Evolutionary conservation across 805 yeast genomes (phyloP), one percentile per base, ranked within the genome.

Genomic region (Wickerhamiella siamensis): DNA sequence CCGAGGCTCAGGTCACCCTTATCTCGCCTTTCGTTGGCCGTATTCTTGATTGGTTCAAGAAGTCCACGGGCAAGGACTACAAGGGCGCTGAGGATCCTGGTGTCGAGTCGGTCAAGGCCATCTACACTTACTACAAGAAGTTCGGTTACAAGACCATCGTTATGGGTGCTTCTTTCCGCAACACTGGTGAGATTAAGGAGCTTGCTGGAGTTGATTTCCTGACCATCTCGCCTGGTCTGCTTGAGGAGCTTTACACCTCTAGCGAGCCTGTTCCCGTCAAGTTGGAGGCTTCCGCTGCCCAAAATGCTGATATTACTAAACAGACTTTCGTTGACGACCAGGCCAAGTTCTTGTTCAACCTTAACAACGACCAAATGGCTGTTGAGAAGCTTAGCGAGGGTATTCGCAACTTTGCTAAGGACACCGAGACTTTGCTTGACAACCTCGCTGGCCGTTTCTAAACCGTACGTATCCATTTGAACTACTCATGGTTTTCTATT

Each of bases 91-190:
- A 76, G 51, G 97, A 91, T 67, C 98, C 99, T 53, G 99, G 99
- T 80, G 97, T 91, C 48, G 40, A 70, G 40, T 83, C 95, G 34
- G 98, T 91, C 56, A 79, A 77, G 67, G 63, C 61, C 48, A 91
- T 91, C 66, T 91, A 64, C 83, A 82, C 87, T 81, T 91, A 91
- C 78, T 91, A 91, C 82, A 91, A 91, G 79, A 88, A 88, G 71
- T 83, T 66, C 67, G 88, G 79, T 56, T 91, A 91, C 78, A 74
- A 88, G 58, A 91, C 99, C 64, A 87, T 91, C 62, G 97, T 91
- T 61, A 91, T 91, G 99, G 99, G 98, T 68, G 99, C 99, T 47
- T 88, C 97, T 46, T 88, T 91, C 86, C 88, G 99, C 78, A 91
- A 87, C 74, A 66, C 70, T 49, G 95, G 86, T 54, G 98, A 88